Conservation (phyloP, 495 filamentous ascomycete species). For the Xylaria venustula region DNA sequence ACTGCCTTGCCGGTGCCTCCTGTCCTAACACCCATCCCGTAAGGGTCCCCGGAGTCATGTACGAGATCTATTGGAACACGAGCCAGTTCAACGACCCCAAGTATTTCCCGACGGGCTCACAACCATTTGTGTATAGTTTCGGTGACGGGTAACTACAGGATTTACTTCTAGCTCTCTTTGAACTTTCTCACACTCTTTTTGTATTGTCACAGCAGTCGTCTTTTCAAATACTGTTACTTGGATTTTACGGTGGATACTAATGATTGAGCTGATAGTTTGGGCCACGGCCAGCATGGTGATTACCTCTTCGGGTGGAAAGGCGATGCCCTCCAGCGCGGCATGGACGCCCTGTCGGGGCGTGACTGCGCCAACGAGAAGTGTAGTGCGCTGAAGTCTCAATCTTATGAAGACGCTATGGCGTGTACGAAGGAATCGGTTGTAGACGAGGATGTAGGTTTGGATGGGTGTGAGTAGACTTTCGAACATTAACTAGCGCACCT, state of each 20-base stretch:
- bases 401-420: conserved; percentile 33
- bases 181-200: neutral
- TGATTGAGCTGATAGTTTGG: conserved; percentile 22
- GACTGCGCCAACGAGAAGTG: conserved; percentile 36
- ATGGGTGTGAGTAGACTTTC: conserved; percentile 39
- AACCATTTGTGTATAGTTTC: conserved; percentile 47
- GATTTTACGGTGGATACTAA: neutral
- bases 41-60: conserved; percentile 37
- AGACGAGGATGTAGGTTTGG: conserved; percentile 29
- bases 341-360: conserved; percentile 30
- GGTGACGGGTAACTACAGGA: conserved; percentile 31
- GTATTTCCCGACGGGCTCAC: conserved; percentile 39
- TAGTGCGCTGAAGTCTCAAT: conserved; percentile 36
- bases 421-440: conserved; percentile 40
- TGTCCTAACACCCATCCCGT: conserved; percentile 40
- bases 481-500: neutral
- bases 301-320: conserved; percentile 50
- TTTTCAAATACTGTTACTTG: neutral
- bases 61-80: conserved; percentile 40
- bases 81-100: conserved; percentile 37
- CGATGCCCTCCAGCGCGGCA: conserved; percentile 40
- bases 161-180: neutral
- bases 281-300: conserved; percentile 47
- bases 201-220: neutral
- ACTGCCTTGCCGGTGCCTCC: neutral